Evolutionary conservation across 2,329 filamentous ascomycete species (phyloP), one percentile per base, ranked within the genome.

Genomic region (Paecilomyces formosus): DNA sequence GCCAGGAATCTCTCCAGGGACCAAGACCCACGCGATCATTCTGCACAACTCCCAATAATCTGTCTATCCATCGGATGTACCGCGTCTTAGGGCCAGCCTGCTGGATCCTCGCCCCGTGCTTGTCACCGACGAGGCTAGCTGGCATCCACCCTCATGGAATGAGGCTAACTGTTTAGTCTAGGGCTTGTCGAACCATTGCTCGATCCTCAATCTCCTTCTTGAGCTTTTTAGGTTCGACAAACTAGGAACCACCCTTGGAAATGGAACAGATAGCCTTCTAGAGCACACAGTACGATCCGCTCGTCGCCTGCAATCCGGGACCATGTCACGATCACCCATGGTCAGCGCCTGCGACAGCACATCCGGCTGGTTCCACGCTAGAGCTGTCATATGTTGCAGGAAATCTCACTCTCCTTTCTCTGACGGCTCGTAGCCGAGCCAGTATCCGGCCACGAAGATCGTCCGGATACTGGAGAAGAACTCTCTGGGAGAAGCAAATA

Each of bases 341-440:
- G 50, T 24, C 50, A 52, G 50, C 15, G 50, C 24, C 21, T 22
- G 21, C 50, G 18, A 52, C 50, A 24, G 21, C 13, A 24, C 50
- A 15, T 52, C 22, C 15, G 15, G 8, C 45, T 22, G 11, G 50
- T 45, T 28, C 50, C 22, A 52, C 56, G 52, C 56, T 58, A 54
- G 51, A 58, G 56, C 56, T 58, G 56, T 58, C 56, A 58, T 58
- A 58, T 58, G 56, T 58, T 26, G 15, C 28, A 54, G 53, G 31
- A 31, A 54, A 58, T 57, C 28, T 53, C 21, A 24, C 21, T 26
- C 39, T 24, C 31, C 55, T 21, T 33, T 18, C 30, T 45, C 18
- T 30, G 28, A 8, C 15, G 21, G 50, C 22, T 45, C 39, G 22
- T 56, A 39, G 30, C n/a, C 39, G n/a, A 24, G 15, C 28, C 15